A percentile compares a stretch with the other conserved stretches of the same genome.
These are phyloP conservation scores for Saccharomycopsis sp. DNA, from an alignment of 805 yeast genomes.

Conservation along the genomic window DNA sequence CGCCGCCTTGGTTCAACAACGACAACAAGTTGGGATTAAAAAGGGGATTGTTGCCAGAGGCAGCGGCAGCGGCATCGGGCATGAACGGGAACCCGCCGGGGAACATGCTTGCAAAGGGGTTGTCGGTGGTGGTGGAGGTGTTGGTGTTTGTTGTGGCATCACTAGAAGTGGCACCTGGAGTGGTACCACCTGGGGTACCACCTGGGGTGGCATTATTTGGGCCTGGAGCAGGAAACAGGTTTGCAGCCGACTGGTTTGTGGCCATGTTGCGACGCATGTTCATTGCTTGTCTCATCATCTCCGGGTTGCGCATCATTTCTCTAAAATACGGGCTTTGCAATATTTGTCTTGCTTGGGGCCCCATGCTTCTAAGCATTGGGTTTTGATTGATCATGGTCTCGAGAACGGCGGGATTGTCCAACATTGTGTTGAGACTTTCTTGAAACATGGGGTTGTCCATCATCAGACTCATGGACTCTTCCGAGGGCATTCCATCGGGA, in stretches of 20 bases:
- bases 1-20: constrained; percentile 50
- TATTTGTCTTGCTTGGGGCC: constrained; percentile 82
- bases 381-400: constrained; percentile 73
- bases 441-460: constrained; percentile 76
- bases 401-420: constrained; percentile 81
- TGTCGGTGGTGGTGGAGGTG: constrained; percentile 28
- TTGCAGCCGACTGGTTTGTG: constrained; percentile 28
- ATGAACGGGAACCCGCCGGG: constrained; percentile 29
- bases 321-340: constrained; percentile 77
- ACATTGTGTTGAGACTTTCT: constrained; percentile 73
- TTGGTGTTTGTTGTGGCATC: constrained; percentile 26
- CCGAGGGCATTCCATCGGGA: constrained; percentile 80
- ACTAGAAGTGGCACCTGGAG: constrained; percentile 24
- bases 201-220: constrained; percentile 23
- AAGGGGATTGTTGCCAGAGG: constrained; percentile 22
- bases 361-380: constrained; percentile 79
- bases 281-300: constrained; percentile 75
- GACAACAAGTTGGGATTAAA: constrained; percentile 33
- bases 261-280: constrained; percentile 52
- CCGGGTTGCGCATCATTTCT: constrained; percentile 75
- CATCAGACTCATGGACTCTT: constrained; percentile 65
- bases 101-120: constrained; percentile 45
- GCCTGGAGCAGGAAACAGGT: constrained; percentile 31
- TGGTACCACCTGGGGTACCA: constrained; percentile 24
- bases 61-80: constrained; percentile 24